phyloP scores from a whole-genome alignment of 2,329 filamentous ascomycete genomes.

The Xylariaceae sp. region DNA sequence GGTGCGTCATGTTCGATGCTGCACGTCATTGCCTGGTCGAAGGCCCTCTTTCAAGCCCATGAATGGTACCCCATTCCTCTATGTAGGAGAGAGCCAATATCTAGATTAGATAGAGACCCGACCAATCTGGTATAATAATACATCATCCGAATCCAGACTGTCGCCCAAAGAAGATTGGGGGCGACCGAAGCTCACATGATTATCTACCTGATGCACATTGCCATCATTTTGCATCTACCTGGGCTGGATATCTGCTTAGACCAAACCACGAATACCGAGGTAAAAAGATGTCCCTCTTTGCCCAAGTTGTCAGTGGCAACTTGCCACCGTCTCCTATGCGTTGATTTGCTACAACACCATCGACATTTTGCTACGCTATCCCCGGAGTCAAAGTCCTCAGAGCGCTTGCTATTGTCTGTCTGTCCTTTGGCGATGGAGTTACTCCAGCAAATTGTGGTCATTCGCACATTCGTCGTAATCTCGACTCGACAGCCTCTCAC shows the following conservation, averaged over 20 bases:
- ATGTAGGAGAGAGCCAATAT: background rate
- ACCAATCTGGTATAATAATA: background rate
- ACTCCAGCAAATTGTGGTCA: conserved; percentile 5
- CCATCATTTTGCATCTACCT: background rate
- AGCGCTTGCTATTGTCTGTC: background rate
- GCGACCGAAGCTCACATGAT: background rate
- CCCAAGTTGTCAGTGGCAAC: background rate
- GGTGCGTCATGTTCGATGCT: too few species aligned
- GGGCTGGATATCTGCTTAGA: background rate
- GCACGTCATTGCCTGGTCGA: too few species aligned
- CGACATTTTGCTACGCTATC: background rate
- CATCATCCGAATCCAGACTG: background rate
- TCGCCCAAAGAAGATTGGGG: background rate
- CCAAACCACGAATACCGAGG: background rate
- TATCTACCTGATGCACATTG: too few species aligned
- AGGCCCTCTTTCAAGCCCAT: too few species aligned
- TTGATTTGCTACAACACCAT: conserved; percentile 2
- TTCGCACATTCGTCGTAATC: conserved; percentile 9
- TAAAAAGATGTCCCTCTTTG: background rate
- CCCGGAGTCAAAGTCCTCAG: background rate
- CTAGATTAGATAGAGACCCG: background rate
- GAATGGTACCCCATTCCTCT: too few species aligned
- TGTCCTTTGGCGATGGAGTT: background rate
- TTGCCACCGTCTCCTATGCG: background rate
- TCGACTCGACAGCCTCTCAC: background rate